Conservation (phyloP, 2,329 filamentous ascomycete genomes). For the Chlorencoelia australis region DNA sequence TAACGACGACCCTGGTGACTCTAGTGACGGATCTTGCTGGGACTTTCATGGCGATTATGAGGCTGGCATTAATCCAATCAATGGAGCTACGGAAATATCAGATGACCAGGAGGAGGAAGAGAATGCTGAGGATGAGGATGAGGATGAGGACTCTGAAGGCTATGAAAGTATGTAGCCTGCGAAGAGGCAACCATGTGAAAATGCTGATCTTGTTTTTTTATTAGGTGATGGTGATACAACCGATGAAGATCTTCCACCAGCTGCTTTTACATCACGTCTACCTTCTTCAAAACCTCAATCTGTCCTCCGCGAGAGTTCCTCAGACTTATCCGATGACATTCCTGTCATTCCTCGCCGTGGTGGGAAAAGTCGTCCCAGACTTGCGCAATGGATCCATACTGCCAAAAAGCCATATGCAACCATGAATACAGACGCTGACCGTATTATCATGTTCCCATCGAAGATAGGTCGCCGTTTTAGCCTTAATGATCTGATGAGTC, state of each 20-base stretch:
- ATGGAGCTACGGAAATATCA: too few relatives aligned
- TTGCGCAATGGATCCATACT: slow-evolving; percentile 27
- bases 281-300: slow-evolving; percentile 37
- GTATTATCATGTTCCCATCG: slow-evolving; percentile 32
- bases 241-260: slow-evolving; percentile 44
- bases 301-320: slow-evolving; percentile 39
- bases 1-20: slow-evolving; percentile 4
- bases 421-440: slow-evolving; percentile 31
- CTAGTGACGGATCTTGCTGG: slow-evolving; percentile 17
- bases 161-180: slow-evolving; percentile 44
- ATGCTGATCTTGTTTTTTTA: slow-evolving; percentile 36
- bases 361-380: slow-evolving; percentile 25
- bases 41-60: slow-evolving; percentile 15
- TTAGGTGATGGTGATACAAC: slow-evolving; percentile 51
- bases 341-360: slow-evolving; percentile 20
- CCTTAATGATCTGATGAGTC: slow-evolving; percentile 24
- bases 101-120: too few relatives aligned
- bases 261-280: slow-evolving; percentile 35
- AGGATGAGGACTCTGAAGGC: too few relatives aligned
- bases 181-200: slow-evolving; percentile 12
- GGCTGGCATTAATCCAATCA: too few relatives aligned
- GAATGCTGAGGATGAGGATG: too few relatives aligned
- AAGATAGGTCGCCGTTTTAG: slow-evolving; percentile 26
- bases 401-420: slow-evolving; percentile 31
- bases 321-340: slow-evolving; percentile 23